A percentile compares a stretch with the other conserved stretches of the same genome.
Conservation (phyloP, 2,329 filamentous ascomycete genomes). For the Epichloe festucae region DNA sequence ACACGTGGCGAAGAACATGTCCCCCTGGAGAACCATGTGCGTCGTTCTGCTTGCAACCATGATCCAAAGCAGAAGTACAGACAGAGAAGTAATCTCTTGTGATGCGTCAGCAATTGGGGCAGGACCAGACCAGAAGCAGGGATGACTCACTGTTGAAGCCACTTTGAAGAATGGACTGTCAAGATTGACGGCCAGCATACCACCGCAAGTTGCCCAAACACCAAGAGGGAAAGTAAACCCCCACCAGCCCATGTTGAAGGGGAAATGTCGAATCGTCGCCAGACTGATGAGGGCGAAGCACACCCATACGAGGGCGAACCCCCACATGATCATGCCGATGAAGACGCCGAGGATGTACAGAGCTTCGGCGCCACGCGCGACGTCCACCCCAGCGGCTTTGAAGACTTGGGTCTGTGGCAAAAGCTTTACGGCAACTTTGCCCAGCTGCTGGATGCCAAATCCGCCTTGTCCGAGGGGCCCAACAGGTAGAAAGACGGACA, state of each 20-base stretch:
- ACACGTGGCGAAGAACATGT: slow-evolving; percentile 33
- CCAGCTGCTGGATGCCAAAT: slow-evolving; percentile 41
- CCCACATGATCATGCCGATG: slow-evolving; percentile 29
- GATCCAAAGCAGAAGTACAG: slow-evolving; percentile 29
- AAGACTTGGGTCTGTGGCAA: slow-evolving; percentile 31
- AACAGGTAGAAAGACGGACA: slow-evolving; percentile 54
- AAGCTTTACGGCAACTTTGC: slow-evolving; percentile 30
- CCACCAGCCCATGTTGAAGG: slow-evolving; percentile 37
- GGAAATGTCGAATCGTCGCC: slow-evolving; percentile 24
- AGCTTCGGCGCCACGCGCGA: slow-evolving; percentile 24
- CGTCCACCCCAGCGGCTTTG: slow-evolving; percentile 22
- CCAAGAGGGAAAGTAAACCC: slow-evolving; percentile 34
- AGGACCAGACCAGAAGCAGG: background rate
- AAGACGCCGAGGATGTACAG: slow-evolving; percentile 45
- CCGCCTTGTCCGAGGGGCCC: slow-evolving; percentile 55
- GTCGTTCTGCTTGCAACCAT: slow-evolving; percentile 27
- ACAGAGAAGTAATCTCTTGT: slow-evolving; percentile 25
- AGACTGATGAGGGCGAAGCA: slow-evolving; percentile 30
- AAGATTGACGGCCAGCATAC: slow-evolving; percentile 26
- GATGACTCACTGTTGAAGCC: slow-evolving; percentile 20
- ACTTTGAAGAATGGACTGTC: slow-evolving; percentile 31
- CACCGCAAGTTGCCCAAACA: slow-evolving; percentile 30
- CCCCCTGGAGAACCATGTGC: slow-evolving; percentile 24
- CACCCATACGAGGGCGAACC: slow-evolving; percentile 31
- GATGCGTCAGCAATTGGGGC: background rate